Evolutionary conservation across 345 rosid species (phyloP).

Genomic region (Combretum micranthum): DNA sequence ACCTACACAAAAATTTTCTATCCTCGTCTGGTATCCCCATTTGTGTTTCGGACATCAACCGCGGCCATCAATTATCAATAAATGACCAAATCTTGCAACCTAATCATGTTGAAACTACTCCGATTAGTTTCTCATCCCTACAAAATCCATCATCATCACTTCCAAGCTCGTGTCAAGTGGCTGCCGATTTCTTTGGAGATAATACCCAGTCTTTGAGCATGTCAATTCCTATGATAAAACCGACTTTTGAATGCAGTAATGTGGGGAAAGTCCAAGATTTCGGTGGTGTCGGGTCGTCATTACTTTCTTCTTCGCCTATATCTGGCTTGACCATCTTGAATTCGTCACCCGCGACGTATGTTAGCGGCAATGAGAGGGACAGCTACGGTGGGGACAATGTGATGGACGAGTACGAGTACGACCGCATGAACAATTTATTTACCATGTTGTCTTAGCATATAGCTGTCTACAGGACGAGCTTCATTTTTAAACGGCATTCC

Average conservation of each 20-base stretch:
- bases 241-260: conserved; percentile 2
- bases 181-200: conserved; percentile 1
- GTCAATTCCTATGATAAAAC: conserved; percentile 2
- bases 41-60: background rate
- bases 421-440: conserved; percentile 36
- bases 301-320: conserved; percentile 45
- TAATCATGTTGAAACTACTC: background rate
- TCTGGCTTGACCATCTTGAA: conserved; percentile 48
- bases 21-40: background rate
- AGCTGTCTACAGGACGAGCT: background rate
- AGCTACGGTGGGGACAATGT: conserved; percentile 29
- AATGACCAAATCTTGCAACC: background rate
- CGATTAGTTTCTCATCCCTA: too few species aligned
- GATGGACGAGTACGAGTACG: conserved; percentile 28
- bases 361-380: conserved; percentile 50
- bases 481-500: too few species aligned
- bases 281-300: conserved; percentile 25
- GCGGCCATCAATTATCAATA: too few species aligned
- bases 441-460: background rate
- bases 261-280: conserved; percentile 13
- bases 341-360: conserved; percentile 38
- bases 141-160: too few species aligned
- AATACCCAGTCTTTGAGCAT: conserved; percentile 7
- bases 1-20: conserved; percentile 3
- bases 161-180: too few species aligned